Conservation (phyloP, 2,329 filamentous ascomycete species). For the Botryotinia narcissicola region DNA sequence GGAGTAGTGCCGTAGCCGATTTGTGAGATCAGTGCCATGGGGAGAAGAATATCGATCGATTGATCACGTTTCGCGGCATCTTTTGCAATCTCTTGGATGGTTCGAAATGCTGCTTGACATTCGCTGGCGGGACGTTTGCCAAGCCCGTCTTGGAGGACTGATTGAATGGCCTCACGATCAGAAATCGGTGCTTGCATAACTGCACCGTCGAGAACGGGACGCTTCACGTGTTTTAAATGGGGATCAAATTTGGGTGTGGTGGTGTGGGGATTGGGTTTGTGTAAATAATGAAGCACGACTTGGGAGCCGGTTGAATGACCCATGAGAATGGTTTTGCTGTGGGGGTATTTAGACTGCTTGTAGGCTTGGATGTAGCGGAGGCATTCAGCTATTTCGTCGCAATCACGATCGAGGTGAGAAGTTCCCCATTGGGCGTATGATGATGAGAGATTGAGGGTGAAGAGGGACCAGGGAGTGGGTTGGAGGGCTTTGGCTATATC, state of each 20-base stretch:
- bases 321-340: conserved; percentile 59
- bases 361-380: conserved; percentile 38
- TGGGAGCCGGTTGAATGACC: conserved; percentile 67
- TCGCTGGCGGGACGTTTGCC: conserved; percentile 35
- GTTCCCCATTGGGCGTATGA: conserved; percentile 42
- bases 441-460: conserved; percentile 43
- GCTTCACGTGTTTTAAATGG: conserved; percentile 33
- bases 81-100: conserved; percentile 42
- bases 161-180: conserved; percentile 54
- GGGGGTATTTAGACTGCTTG: conserved; percentile 28
- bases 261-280: conserved; percentile 42
- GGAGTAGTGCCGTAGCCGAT: conserved; percentile 38
- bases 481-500: conserved; percentile 44
- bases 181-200: conserved; percentile 64
- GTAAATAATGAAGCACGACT: conserved; percentile 62
- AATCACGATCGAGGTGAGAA: conserved; percentile 41
- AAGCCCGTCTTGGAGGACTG: conserved; percentile 40
- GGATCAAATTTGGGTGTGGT: conserved; percentile 11
- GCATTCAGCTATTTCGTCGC: conserved; percentile 40
- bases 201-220: conserved; percentile 53
- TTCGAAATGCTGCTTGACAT: conserved; percentile 26
- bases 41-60: conserved; percentile 38
- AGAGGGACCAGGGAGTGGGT: conserved; percentile 41
- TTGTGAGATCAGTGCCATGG: conserved; percentile 37
- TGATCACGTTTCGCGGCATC: conserved; percentile 29